These are phyloP conservation scores for Orbilia quercus DNA, from an alignment of 2,329 filamentous ascomycete genomes.

Conservation along the genomic window DNA sequence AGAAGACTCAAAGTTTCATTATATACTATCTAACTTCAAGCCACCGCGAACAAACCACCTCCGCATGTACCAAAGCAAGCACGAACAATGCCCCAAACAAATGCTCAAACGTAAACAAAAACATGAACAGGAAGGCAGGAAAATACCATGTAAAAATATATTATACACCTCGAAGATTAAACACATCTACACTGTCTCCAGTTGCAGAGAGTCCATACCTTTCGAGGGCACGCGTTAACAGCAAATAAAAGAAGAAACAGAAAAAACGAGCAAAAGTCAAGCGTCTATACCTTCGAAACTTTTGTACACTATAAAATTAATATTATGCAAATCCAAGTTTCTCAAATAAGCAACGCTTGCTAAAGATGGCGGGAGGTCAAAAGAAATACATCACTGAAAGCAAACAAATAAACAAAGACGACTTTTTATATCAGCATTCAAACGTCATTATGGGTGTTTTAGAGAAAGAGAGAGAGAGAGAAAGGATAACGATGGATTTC, in stretches of 20 bases:
- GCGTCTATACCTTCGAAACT: slow-evolving; percentile 34
- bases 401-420: slow-evolving; percentile 1
- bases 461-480: neutral
- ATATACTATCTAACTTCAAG: too few species aligned
- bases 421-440: slow-evolving; percentile 17
- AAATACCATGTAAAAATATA: neutral
- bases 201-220: neutral
- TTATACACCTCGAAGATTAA: neutral
- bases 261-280: slow-evolving; percentile 21
- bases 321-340: slow-evolving; percentile 18
- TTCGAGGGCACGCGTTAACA: neutral
- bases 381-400: neutral
- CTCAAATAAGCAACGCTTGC: slow-evolving; percentile 24
- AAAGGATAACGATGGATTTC: neutral
- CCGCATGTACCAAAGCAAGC: too few species aligned
- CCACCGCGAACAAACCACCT: too few species aligned
- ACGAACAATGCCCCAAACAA: neutral
- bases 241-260: slow-evolving; percentile 2
- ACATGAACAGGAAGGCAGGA: neutral
- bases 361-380: slow-evolving; percentile 12
- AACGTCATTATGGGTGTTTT: slow-evolving; percentile 8
- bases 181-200: slow-evolving; percentile 8
- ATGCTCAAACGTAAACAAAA: neutral
- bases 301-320: slow-evolving; percentile 27
- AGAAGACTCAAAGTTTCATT: too few species aligned